phyloP scores from a whole-genome alignment of 73 alveolate species.

The Tetrahymena elliotti region DNA sequence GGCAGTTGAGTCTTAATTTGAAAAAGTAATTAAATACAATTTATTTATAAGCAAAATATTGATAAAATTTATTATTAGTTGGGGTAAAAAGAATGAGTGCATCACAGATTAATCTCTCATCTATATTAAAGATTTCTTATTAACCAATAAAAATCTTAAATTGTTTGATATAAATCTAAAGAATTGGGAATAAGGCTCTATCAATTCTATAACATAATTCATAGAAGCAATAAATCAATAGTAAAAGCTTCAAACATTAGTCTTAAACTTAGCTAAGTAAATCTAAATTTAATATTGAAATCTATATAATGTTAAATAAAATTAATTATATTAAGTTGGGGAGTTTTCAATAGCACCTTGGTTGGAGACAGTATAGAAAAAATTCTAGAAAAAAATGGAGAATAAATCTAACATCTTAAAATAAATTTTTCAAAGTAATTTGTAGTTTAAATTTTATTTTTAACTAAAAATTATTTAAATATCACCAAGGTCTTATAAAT shows the following conservation, averaged over 20 bases:
- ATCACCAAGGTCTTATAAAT: background rate
- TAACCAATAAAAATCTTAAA: background rate
- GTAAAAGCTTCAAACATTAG: background rate
- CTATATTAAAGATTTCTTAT: background rate
- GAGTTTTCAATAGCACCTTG: background rate
- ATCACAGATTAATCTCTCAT: background rate
- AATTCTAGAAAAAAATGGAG: background rate
- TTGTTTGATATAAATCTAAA: background rate
- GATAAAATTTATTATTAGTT: background rate
- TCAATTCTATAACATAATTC: background rate
- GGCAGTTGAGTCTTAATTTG: background rate
- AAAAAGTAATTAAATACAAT: background rate
- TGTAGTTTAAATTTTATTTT: background rate
- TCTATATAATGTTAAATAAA: background rate
- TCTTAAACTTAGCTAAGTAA: background rate
- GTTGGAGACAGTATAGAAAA: background rate
- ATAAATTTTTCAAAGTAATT: background rate
- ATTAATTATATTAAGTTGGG: background rate
- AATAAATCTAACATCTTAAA: background rate
- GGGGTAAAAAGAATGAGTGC: background rate
- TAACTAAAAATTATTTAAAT: background rate
- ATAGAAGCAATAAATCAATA: background rate
- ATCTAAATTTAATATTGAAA: background rate
- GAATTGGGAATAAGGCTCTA: background rate
- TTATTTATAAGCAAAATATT: background rate